A percentile compares a stretch with the other conserved stretches of the same genome.
These are phyloP conservation scores for Filosporella fistucella DNA, from an alignment of 495 filamentous ascomycete genomes.

Conservation along the genomic window DNA sequence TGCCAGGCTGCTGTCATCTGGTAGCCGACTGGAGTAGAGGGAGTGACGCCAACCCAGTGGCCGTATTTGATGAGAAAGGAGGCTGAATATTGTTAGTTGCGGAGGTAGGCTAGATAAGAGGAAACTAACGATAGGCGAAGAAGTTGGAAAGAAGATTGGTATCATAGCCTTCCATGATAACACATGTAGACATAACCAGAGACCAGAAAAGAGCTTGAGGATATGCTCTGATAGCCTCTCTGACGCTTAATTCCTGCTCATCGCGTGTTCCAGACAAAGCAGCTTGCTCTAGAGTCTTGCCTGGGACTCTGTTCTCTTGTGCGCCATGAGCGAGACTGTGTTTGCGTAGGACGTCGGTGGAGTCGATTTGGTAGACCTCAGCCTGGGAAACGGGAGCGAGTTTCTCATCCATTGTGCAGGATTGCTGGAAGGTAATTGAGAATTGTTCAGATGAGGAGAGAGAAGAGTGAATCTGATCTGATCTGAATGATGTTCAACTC, in stretches of 20 bases:
- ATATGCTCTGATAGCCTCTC: slow-evolving; percentile 10
- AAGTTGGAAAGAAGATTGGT: slow-evolving; percentile 52
- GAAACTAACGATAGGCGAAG: slow-evolving; percentile 54
- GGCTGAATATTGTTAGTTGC: slow-evolving; percentile 17
- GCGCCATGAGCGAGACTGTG: neutral
- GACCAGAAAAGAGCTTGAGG: slow-evolving; percentile 35
- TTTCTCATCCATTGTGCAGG: neutral
- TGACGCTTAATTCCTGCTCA: neutral
- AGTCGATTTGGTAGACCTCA: neutral
- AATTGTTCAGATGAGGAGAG: neutral
- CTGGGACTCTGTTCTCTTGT: neutral
- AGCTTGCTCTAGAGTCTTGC: slow-evolving; percentile 3
- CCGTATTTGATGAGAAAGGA: slow-evolving; percentile 9
- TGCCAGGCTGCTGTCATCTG: slow-evolving; percentile 32
- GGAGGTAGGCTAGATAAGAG: slow-evolving; percentile 44
- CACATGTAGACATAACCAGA: slow-evolving; percentile 51
- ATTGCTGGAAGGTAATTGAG: neutral
- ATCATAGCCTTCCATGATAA: slow-evolving; percentile 64
- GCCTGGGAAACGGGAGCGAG: neutral
- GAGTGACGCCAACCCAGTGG: neutral
- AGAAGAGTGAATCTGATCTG: neutral
- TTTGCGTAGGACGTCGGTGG: neutral
- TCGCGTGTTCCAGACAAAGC: neutral
- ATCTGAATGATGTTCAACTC: neutral
- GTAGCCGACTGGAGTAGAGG: slow-evolving; percentile 21